phyloP scores from a whole-genome alignment of 2,329 filamentous ascomycete genomes.

The Nannizziopsis arthrosporioides region DNA sequence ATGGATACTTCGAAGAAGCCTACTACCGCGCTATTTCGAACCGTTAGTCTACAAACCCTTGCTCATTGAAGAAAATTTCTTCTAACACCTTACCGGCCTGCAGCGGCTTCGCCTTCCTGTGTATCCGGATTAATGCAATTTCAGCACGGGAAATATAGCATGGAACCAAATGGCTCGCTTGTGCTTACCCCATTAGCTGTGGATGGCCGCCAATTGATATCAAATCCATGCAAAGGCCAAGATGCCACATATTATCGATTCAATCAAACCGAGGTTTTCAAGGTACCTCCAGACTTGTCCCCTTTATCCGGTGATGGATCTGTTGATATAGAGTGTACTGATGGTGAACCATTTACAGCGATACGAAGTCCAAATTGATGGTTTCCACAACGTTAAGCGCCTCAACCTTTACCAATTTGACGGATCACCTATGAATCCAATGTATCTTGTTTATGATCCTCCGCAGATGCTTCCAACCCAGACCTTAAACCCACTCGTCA shows the following conservation, averaged over 20 bases:
- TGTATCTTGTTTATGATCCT: conserved; percentile 53
- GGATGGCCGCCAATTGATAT: conserved; percentile 57
- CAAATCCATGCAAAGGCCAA: conserved; percentile 50
- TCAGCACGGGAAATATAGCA: conserved; percentile 55
- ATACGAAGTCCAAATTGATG: conserved; percentile 41
- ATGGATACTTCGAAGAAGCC: conserved; percentile 58
- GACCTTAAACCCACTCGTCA: conserved; percentile 48
- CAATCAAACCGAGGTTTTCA: conserved; percentile 52
- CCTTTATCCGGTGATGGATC: no score
- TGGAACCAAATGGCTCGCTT: conserved; percentile 48
- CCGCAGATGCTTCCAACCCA: conserved; percentile 59
- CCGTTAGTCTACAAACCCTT: conserved; percentile 40
- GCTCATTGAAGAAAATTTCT: not conserved
- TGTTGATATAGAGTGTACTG: not conserved
- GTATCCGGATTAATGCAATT: conserved; percentile 57
- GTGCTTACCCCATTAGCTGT: conserved; percentile 49
- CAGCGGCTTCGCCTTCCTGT: conserved; percentile 50
- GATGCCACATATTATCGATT: conserved; percentile 52
- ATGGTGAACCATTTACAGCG: conserved; percentile 19
- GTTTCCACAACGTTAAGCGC: conserved; percentile 50
- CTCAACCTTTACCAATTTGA: conserved; percentile 55
- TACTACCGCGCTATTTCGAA: conserved; percentile 59
- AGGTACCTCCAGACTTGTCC: conserved; percentile 33
- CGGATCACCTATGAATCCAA: conserved; percentile 53
- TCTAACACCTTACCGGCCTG: conserved; percentile 13